phyloP scores from a whole-genome alignment of 257 asterid genomes.

The Lavandula angustifolia region DNA sequence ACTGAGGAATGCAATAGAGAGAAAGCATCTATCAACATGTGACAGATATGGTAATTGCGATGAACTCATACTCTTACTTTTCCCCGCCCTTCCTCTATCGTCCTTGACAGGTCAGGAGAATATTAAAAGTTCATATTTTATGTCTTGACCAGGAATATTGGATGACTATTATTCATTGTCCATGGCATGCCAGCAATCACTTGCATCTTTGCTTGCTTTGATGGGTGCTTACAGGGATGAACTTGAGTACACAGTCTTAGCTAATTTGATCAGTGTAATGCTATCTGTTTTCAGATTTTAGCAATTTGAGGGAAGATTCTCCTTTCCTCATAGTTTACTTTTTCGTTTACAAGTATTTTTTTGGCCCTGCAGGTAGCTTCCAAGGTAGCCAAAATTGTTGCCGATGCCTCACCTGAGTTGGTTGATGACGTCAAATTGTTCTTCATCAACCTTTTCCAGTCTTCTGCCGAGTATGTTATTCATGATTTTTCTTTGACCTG shows the following conservation, averaged over 20 bases:
- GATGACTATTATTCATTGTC: slow-evolving; percentile 84
- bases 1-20: slow-evolving; percentile 82
- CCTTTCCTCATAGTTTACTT: neutral
- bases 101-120: neutral
- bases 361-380: slow-evolving; percentile 61
- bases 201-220: slow-evolving; percentile 78
- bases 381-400: slow-evolving; percentile 62
- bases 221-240: slow-evolving; percentile 89
- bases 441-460: slow-evolving; percentile 81
- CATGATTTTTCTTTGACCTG: slow-evolving; percentile 7
- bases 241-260: slow-evolving; percentile 70
- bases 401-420: slow-evolving; percentile 78
- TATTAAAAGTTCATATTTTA: slow-evolving; percentile 24
- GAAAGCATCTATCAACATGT: slow-evolving; percentile 60
- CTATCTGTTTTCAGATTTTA: slow-evolving; percentile 25
- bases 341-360: slow-evolving; percentile 18
- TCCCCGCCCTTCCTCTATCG: slow-evolving; percentile 2
- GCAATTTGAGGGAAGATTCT: slow-evolving; percentile 4
- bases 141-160: slow-evolving; percentile 73
- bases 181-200: slow-evolving; percentile 77
- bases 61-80: too few species aligned
- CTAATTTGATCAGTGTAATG: slow-evolving; percentile 75
- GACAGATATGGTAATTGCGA: slow-evolving; percentile 71
- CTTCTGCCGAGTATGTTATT: slow-evolving; percentile 72
- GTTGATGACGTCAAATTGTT: slow-evolving; percentile 61